phyloP scores from a whole-genome alignment of 192 early-diverging fungal species.

The Chytriomyces confervae region DNA sequence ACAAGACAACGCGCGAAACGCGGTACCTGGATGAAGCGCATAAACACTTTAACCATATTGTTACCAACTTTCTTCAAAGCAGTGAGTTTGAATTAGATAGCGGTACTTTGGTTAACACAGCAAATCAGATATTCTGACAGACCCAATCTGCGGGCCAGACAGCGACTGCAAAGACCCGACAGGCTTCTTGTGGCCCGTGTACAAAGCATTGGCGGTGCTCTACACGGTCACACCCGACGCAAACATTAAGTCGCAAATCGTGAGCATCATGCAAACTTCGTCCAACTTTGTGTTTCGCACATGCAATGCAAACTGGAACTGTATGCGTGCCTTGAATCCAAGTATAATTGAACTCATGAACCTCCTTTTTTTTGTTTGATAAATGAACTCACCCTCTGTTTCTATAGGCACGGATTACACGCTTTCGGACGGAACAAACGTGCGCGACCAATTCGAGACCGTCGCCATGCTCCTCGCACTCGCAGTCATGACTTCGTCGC shows the following conservation, averaged over 20 bases:
- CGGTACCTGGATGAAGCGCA: background rate
- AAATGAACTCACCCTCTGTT: background rate
- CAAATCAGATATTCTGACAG: no score
- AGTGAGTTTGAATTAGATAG: background rate
- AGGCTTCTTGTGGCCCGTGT: slow-evolving; percentile 13
- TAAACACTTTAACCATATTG: background rate
- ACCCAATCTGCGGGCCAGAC: background rate
- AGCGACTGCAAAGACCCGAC: background rate
- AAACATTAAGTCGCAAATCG: background rate
- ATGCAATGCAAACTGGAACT: slow-evolving; percentile 24
- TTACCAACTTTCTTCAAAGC: background rate
- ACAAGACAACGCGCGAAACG: background rate
- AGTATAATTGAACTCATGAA: background rate
- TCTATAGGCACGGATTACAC: background rate
- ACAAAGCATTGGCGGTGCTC: slow-evolving; percentile 19
- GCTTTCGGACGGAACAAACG: background rate
- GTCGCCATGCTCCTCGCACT: background rate
- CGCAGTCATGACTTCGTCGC: background rate
- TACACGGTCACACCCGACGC: slow-evolving; percentile 19
- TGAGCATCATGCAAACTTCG: background rate
- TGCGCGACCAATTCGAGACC: background rate
- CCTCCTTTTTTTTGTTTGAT: background rate
- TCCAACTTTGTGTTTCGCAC: slow-evolving; percentile 7
- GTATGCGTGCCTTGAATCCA: slow-evolving; percentile 20
- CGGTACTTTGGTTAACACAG: no score